Base-by-base conservation (phyloP, 345 rosid genomes). In the Reutealis trisperma region DNA sequence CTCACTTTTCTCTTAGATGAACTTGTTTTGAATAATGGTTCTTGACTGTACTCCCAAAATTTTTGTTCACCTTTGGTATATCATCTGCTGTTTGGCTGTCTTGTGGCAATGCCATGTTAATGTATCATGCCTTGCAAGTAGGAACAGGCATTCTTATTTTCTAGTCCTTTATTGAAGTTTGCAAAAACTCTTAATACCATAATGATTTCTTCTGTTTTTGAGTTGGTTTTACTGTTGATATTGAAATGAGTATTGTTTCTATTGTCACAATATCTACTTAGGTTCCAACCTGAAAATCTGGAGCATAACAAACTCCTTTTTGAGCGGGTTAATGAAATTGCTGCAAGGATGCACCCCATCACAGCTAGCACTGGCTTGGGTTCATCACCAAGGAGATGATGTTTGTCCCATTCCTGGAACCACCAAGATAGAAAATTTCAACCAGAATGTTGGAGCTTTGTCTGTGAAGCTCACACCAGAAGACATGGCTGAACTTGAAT, bases 351-450 rank as follows among this genome's bases (percentile, higher is more conserved):
- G 94, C 86, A 85, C 89, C 32, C 81, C 91, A 0, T 87, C 83
- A 24, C 92, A 90, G 80, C 83, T 92, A 66, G 95, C 93, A n/a
- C 78, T 90, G 1, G 89, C 92, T 18, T 92, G 91, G 97, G 80
- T 90, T 51, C 94, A 90, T 79, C 90, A 85, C 80, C 90, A 84
- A 41, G 91, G 93, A 51, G 84, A 83, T 2, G 93, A 91, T 34
- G 89, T 91, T 0, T 87, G 91, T 24, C 92, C 89, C 69, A 91
- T 91, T 76, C 93, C 91, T 2, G 89, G 89, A 75, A 88, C 92
- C 54, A 88, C 89, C 32, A 88, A 85, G 84, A 83, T 87, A 0
- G 89, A 85, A 75, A 92, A 92, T 82, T 78, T 91, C 54, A 81
- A 84, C 59, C 87, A 84, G 78, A 91, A 91, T 78, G 83, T 86